A percentile compares a stretch with the other conserved stretches of the same genome.
Conservation (phyloP, 2,329 filamentous ascomycete species). For the Colletotrichum zoysiae region DNA sequence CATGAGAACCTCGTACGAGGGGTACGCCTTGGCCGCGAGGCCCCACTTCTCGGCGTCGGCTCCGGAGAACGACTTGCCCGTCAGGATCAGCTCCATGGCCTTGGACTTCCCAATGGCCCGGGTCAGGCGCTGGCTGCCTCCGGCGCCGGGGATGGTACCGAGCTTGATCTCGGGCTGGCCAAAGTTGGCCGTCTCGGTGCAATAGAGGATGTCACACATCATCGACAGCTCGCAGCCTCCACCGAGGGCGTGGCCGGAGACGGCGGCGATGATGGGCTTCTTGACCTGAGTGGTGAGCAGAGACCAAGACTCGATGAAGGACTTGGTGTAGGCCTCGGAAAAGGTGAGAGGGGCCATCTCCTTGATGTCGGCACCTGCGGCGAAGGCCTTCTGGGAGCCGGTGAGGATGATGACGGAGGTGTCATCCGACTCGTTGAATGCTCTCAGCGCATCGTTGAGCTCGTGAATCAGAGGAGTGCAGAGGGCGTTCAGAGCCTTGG, state of each 20-base stretch:
- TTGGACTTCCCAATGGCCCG: slow-evolving; percentile 84
- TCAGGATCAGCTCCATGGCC: slow-evolving; percentile 93
- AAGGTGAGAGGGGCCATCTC: slow-evolving; percentile 97
- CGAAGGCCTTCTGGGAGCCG: slow-evolving; percentile 90
- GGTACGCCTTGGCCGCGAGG: slow-evolving; percentile 85
- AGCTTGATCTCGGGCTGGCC: slow-evolving; percentile 98
- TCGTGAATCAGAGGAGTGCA: slow-evolving; percentile 91
- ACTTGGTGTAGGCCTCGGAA: slow-evolving; percentile 84
- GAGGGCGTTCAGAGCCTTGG: slow-evolving; percentile 95
- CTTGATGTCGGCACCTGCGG: slow-evolving; percentile 97
- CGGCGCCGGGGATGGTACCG: slow-evolving; percentile 90
- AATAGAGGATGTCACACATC: slow-evolving; percentile 98
- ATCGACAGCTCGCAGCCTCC: slow-evolving; percentile 97
- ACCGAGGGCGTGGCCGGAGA: slow-evolving; percentile 93
- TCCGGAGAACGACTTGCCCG: slow-evolving; percentile 86
- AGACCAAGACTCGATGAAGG: slow-evolving; percentile 98
- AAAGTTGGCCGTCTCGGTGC: slow-evolving; percentile 86
- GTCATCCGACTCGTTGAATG: slow-evolving; percentile 76
- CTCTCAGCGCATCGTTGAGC: slow-evolving; percentile 81
- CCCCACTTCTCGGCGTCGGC: slow-evolving; percentile 91
- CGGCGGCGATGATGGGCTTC: slow-evolving; percentile 93
- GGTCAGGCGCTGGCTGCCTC: slow-evolving; percentile 90
- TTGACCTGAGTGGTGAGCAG: slow-evolving; percentile 85
- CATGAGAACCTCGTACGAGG: slow-evolving; percentile 83
- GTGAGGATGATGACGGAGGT: slow-evolving; percentile 87